phyloP scores from a whole-genome alignment of 306 rosid genomes.

The Castanopsis chinensis region DNA sequence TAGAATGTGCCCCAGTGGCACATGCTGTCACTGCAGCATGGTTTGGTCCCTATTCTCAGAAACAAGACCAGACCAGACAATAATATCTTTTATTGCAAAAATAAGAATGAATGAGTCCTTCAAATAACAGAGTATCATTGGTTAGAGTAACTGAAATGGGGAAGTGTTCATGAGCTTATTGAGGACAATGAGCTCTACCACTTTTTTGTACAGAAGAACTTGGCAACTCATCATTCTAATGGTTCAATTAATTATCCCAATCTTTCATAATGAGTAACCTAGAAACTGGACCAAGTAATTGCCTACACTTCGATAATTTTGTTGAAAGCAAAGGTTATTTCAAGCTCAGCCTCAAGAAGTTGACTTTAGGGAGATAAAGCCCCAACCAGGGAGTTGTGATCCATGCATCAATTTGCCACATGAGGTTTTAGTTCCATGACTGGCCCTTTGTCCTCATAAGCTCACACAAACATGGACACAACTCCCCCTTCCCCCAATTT shows the following conservation, averaged over 20 bases:
- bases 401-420: not conserved
- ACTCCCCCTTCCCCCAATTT: not conserved
- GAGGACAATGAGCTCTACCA: constrained; percentile 22
- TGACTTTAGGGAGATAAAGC: not conserved
- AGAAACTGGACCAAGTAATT: constrained; percentile 16
- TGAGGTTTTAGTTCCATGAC: not conserved
- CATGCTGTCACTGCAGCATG: constrained; percentile 96
- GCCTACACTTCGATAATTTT: not conserved
- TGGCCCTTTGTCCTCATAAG: not conserved
- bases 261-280: not conserved
- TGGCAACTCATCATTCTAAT: constrained; percentile 7
- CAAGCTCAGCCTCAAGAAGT: not conserved
- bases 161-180: constrained; percentile 8
- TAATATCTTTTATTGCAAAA: constrained; percentile 1
- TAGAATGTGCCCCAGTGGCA: constrained; percentile 94
- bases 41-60: constrained; percentile 72
- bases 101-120: not conserved
- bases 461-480: not conserved
- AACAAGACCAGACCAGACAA: constrained; percentile 15
- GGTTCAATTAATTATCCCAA: constrained; percentile 1
- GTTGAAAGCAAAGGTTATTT: not conserved
- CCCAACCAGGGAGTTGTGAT: not conserved
- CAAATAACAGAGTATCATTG: constrained; percentile 1
- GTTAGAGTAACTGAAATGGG: not conserved
- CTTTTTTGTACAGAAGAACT: not conserved